Evolutionary conservation across 139 green algal species (phyloP).

Genomic region (Chlamydomonas applanata): DNA sequence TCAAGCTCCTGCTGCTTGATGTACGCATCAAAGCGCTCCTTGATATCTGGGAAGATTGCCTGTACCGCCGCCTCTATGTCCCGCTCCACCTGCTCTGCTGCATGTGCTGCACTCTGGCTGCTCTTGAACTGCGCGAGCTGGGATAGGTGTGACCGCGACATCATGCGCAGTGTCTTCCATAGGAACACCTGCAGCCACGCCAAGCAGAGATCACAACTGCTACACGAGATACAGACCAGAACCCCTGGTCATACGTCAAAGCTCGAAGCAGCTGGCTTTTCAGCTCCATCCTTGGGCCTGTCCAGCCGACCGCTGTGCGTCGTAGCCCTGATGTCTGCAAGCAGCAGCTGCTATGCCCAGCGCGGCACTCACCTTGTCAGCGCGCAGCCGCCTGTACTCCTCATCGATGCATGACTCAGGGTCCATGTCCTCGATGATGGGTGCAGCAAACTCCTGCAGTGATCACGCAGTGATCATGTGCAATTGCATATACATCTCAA

Average conservation of each 20-base stretch:
- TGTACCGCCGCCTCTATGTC: constrained; percentile 1
- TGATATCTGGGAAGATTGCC: constrained; percentile 1
- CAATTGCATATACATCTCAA: too few species aligned
- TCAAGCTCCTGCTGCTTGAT: not conserved
- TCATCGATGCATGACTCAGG: constrained; percentile 34
- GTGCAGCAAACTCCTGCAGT: constrained; percentile 24
- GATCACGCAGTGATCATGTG: too few species aligned
- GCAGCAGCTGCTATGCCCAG: too few species aligned
- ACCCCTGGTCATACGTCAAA: not conserved
- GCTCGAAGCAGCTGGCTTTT: not conserved
- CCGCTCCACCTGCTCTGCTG: not conserved
- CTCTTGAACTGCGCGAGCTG: constrained; percentile 6
- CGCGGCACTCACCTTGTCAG: constrained; percentile 10
- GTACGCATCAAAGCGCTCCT: not conserved
- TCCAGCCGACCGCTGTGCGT: not conserved
- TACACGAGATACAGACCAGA: not conserved
- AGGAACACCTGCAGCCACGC: constrained; percentile 17
- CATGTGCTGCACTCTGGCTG: too few species aligned
- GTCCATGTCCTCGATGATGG: constrained; percentile 33
- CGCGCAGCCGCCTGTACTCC: constrained; percentile 22
- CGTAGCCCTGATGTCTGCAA: not conserved
- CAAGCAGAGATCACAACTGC: not conserved
- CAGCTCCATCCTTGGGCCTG: not conserved
- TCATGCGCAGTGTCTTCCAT: constrained; percentile 34
- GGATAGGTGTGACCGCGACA: constrained; percentile 18